These are phyloP conservation scores for Diaporthe vaccinii DNA, from an alignment of 2,329 filamentous ascomycete genomes.

Conservation along the genomic window DNA sequence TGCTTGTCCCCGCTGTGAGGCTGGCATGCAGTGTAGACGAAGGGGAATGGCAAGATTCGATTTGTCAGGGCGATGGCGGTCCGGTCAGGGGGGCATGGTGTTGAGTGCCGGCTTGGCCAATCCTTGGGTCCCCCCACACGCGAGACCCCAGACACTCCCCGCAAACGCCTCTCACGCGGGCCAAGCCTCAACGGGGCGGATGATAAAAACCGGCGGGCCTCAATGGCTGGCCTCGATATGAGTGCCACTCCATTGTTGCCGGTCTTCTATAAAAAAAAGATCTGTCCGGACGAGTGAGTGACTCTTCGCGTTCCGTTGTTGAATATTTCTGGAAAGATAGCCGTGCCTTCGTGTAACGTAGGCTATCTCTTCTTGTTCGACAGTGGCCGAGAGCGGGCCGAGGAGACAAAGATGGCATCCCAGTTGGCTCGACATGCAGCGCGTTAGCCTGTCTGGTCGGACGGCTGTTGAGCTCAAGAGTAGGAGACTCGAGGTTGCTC, in stretches of 20 bases:
- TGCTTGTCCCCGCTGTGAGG: not conserved
- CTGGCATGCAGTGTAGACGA: not conserved
- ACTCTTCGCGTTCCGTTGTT: no score
- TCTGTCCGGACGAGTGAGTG: not conserved
- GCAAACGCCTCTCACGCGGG: slow-evolving; percentile 16
- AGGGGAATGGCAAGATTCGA: not conserved
- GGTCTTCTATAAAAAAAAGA: not conserved
- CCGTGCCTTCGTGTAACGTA: not conserved
- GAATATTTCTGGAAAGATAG: not conserved
- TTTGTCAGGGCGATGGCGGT: not conserved
- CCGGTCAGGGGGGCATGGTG: not conserved
- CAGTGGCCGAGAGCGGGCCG: not conserved
- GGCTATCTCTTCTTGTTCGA: not conserved
- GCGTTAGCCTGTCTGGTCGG: not conserved
- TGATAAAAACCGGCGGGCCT: not conserved
- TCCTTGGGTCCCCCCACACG: slow-evolving; percentile 5
- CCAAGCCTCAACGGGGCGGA: not conserved
- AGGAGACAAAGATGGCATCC: not conserved
- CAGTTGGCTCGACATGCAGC: not conserved
- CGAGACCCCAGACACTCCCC: not conserved
- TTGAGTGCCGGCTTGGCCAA: slow-evolving; percentile 23
- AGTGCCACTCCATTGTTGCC: not conserved
- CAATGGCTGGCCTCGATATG: not conserved
- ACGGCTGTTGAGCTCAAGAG: not conserved
- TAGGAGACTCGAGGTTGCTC: not conserved